phyloP scores from a whole-genome alignment of 2,329 filamentous ascomycete genomes.

The Fusarium kyushuense region DNA sequence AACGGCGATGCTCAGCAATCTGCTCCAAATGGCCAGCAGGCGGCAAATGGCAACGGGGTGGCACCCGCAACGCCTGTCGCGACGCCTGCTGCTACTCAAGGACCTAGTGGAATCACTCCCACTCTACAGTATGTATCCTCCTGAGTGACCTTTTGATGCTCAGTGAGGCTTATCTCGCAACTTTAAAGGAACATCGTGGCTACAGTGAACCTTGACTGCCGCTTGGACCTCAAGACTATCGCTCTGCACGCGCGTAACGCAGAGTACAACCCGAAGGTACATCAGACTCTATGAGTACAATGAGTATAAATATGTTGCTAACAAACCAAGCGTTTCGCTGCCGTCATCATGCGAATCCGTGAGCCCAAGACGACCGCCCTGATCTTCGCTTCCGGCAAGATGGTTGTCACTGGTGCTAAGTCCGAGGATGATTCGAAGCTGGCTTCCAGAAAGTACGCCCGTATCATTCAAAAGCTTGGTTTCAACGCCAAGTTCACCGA shows the following conservation, averaged over 20 bases:
- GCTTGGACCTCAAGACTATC: conserved; percentile 98
- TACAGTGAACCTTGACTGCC: conserved; percentile 97
- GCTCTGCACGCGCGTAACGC: conserved; percentile 97
- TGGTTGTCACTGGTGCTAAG: conserved; percentile 98
- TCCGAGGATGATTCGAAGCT: conserved; percentile 98
- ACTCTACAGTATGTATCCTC: conserved; percentile 92
- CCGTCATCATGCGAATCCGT: conserved; percentile 99
- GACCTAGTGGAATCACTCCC: conserved; percentile 89
- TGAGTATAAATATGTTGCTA: conserved; percentile 46
- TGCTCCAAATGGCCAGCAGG: conserved; percentile 63
- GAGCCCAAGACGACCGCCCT: conserved; percentile 98
- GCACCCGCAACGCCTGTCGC: conserved; percentile 91
- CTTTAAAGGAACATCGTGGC: conserved; percentile 94
- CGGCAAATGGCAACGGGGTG: conserved; percentile 79
- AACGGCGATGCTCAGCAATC: conserved; percentile 69
- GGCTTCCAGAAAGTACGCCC: conserved; percentile 95
- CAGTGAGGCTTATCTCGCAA: conserved; percentile 65
- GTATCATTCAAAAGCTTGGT: conserved; percentile 99
- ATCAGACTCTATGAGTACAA: conserved; percentile 50
- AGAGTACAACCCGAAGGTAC: conserved; percentile 98
- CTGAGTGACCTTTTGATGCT: conserved; percentile 52
- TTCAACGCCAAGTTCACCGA: conserved; percentile 99
- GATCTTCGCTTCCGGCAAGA: conserved; percentile 98
- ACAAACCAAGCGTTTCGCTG: conserved; percentile 85
- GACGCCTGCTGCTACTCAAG: conserved; percentile 84